Base-by-base conservation (phyloP, 2,329 filamentous ascomycete genomes). In the Fusarium ambrosium region DNA sequence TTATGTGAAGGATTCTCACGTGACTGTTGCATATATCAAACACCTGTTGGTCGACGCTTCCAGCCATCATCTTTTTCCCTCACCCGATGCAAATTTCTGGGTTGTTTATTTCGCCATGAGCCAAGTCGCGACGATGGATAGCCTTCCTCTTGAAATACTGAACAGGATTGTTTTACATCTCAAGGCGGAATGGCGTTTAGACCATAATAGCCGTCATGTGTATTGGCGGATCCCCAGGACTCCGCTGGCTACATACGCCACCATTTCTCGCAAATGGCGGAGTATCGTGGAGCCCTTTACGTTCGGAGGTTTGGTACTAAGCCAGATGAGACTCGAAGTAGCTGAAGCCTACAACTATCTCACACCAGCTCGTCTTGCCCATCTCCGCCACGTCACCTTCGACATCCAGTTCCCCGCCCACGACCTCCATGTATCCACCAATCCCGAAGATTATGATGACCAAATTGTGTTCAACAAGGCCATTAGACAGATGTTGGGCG, bases 281-380 rank as follows among this genome's bases (percentile, higher is more conserved):
- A 39, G 20, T 32, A 8, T 34, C 27, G 53, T 66, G 16, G 63
- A 66, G 13, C 11, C 55, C 3, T 36, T 51, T 4, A 51, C 39
- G 8, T 66, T 45, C 8, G 24, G 24, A 7, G 0, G 24, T 24
- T n/a, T 66, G 8, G 2, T 5, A 9, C 20, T 66, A 9, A 36
- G 1, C 18, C 63, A 34, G 9, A 32, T 11, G 16, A 29, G 27
- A 27, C 39, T 66, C 43, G 41, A 20, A 18, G 10, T 16, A 32
- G 24, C 64, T n/a, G 24, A 62, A 27, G 34, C 56, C 11, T 37
- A 66, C 43, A 48, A 56, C 24, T 64, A 64, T 56, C 36, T 64
- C 27, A 39, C 45, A 1, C 36, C 34, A n/a, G 7, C 34, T 24
- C 62, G 62, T 2, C 62, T 64, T 18, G 45, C 62, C 4, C 18